These are phyloP conservation scores for Aaosphaeria pasadenensis DNA, from an alignment of 2,329 filamentous ascomycete genomes.

Conservation along the genomic window DNA sequence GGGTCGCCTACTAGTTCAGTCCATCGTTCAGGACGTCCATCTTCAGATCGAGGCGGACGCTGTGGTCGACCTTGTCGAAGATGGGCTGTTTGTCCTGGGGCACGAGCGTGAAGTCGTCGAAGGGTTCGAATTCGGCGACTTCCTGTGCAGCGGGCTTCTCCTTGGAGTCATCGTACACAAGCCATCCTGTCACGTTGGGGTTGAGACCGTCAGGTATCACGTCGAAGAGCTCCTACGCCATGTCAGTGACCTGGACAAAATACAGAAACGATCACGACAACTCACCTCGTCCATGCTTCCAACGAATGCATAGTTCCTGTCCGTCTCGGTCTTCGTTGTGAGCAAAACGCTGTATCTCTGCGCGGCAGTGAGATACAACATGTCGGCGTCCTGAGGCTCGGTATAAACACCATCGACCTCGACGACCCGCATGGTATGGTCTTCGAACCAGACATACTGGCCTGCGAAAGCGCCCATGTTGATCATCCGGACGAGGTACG, in stretches of 20 bases:
- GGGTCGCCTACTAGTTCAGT: constrained; percentile 55
- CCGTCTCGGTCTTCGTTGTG: constrained; percentile 55
- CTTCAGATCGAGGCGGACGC: constrained; percentile 56
- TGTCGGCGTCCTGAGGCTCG: constrained; percentile 56
- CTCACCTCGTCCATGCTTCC: constrained; percentile 47
- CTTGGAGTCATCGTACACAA: constrained; percentile 53
- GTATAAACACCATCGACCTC: constrained; percentile 70
- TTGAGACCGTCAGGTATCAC: constrained; percentile 64
- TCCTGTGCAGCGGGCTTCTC: constrained; percentile 49
- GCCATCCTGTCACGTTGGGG: constrained; percentile 57
- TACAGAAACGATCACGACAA: background rate
- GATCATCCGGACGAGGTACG: constrained; percentile 65
- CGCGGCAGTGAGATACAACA: constrained; percentile 65
- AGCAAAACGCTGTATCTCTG: constrained; percentile 69
- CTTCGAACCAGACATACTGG: constrained; percentile 69
- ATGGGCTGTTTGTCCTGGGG: constrained; percentile 65
- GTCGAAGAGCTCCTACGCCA: constrained; percentile 57
- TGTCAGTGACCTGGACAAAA: constrained; percentile 6
- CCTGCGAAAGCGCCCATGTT: constrained; percentile 70
- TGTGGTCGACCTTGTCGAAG: constrained; percentile 60
- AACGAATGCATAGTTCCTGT: constrained; percentile 60
- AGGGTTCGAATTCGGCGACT: constrained; percentile 62
- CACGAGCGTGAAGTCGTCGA: constrained; percentile 71
- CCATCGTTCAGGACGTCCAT: constrained; percentile 69
- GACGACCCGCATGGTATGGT: constrained; percentile 62